phyloP scores from a whole-genome alignment of 768 basidiomycete genomes.

The Suillus subalutaceus region DNA sequence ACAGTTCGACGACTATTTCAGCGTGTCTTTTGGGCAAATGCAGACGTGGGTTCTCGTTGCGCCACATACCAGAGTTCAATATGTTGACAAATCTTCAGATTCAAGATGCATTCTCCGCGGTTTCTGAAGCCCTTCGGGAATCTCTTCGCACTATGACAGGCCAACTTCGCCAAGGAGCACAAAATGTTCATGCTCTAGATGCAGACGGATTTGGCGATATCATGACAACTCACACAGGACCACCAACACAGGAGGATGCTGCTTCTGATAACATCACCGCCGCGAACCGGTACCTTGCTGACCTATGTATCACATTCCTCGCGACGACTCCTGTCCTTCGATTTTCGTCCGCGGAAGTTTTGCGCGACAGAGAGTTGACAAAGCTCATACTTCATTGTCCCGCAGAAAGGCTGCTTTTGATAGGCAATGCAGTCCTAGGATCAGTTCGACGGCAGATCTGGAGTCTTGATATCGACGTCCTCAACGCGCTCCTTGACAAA shows the following conservation, averaged over 20 bases:
- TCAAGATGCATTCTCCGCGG: slow-evolving; percentile 45
- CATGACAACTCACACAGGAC: slow-evolving; percentile 39
- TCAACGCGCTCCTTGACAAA: slow-evolving; percentile 56
- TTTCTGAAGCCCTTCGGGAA: slow-evolving; percentile 40
- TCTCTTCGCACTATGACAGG: slow-evolving; percentile 42
- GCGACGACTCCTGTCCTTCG: slow-evolving; percentile 66
- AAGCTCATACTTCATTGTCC: slow-evolving; percentile 53
- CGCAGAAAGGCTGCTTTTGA: slow-evolving; percentile 57
- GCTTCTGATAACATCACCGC: slow-evolving; percentile 30
- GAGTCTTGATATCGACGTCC: slow-evolving; percentile 49
- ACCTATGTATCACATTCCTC: slow-evolving; percentile 62
- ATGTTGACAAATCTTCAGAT: slow-evolving; percentile 41
- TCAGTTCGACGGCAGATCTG: slow-evolving; percentile 60
- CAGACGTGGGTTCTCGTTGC: slow-evolving; percentile 55
- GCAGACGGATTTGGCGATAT: slow-evolving; percentile 63
- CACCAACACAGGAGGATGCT: slow-evolving; percentile 33
- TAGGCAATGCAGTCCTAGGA: slow-evolving; percentile 58
- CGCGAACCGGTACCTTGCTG: slow-evolving; percentile 41
- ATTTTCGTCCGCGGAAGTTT: slow-evolving; percentile 56
- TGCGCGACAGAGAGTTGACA: slow-evolving; percentile 63
- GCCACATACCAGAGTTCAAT: neutral
- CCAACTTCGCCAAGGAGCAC: slow-evolving; percentile 23
- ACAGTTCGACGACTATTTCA: slow-evolving; percentile 47
- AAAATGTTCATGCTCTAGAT: slow-evolving; percentile 40
- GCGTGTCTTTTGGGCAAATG: slow-evolving; percentile 63